A percentile compares a stretch with the other conserved stretches of the same genome.
These are phyloP conservation scores for Linderniella brevidens DNA, from an alignment of 257 asterid genomes.

Conservation along the genomic window DNA sequence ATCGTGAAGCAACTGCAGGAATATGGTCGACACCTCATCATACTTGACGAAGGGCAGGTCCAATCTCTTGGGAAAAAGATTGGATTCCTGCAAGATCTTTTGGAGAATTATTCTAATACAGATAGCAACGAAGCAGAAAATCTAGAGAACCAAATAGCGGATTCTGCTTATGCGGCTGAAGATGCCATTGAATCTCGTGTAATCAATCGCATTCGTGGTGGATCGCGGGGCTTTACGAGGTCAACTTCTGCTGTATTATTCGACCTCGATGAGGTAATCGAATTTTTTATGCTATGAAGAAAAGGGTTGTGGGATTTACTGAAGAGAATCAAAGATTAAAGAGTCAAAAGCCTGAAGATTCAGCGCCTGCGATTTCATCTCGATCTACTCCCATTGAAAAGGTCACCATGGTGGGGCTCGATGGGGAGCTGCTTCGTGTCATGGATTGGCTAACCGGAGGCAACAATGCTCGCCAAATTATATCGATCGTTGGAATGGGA, in stretches of 20 bases:
- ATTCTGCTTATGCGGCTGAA: not conserved
- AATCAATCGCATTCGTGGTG: not conserved
- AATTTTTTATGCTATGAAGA: not conserved
- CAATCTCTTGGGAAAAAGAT: not conserved
- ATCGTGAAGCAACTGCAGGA: not conserved
- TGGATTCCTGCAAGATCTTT: not conserved
- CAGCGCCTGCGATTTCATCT: too few species aligned
- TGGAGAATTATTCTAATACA: not conserved
- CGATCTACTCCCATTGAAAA: too few species aligned
- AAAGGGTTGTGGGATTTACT: not conserved
- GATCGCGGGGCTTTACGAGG: too few species aligned
- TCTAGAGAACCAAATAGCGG: not conserved
- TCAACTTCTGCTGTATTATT: not conserved
- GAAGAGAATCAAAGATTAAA: too few species aligned
- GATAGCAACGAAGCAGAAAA: not conserved
- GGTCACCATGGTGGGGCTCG: conserved; percentile 4
- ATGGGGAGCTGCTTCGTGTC: not conserved
- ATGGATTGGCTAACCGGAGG: not conserved
- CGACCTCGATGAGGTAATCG: not conserved
- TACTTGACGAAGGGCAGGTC: not conserved
- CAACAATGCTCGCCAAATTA: not conserved
- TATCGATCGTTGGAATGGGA: conserved; percentile 1
- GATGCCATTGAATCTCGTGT: not conserved
- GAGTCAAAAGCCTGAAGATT: too few species aligned
- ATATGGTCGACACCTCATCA: not conserved